phyloP scores from a whole-genome alignment of 805 yeast genomes.

The Blastobotrys terrestris region DNA sequence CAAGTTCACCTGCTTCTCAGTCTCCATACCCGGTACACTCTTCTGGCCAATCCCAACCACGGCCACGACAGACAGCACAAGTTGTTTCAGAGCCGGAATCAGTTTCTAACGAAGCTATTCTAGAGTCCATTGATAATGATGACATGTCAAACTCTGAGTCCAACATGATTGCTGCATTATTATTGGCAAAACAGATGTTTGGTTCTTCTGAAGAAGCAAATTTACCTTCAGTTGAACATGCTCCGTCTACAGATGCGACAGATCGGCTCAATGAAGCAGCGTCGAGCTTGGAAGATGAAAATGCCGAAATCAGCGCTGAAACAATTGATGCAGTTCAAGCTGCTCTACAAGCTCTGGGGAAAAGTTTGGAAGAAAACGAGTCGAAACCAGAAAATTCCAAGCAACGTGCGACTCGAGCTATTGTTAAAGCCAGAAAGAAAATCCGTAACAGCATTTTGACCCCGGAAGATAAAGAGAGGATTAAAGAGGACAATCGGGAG shows the following conservation, averaged over 20 bases:
- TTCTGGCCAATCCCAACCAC: no score
- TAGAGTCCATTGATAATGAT: not conserved
- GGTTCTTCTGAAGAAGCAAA: slow-evolving; percentile 19
- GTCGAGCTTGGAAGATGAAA: slow-evolving; percentile 5
- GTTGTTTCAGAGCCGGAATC: not conserved
- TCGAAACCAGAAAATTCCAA: slow-evolving; percentile 2
- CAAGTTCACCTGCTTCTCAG: not conserved
- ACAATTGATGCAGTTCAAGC: slow-evolving; percentile 24
- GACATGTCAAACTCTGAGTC: not conserved
- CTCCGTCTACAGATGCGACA: not conserved
- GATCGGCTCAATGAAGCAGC: not conserved
- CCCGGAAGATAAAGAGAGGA: slow-evolving; percentile 44
- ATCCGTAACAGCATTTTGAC: slow-evolving; percentile 14
- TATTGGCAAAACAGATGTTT: not conserved
- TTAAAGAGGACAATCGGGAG: slow-evolving; percentile 63
- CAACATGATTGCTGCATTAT: not conserved
- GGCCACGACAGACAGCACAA: no score
- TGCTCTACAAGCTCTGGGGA: slow-evolving; percentile 20
- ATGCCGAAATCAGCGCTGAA: slow-evolving; percentile 12
- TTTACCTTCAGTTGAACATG: not conserved
- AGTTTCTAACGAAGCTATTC: not conserved
- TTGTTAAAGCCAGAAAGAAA: not conserved
- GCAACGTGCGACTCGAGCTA: not conserved
- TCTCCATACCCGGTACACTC: no score
- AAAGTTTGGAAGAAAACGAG: slow-evolving; percentile 9